Evolutionary conservation across 495 filamentous ascomycete species (phyloP).

Genomic region (Penicillium argentinense): DNA sequence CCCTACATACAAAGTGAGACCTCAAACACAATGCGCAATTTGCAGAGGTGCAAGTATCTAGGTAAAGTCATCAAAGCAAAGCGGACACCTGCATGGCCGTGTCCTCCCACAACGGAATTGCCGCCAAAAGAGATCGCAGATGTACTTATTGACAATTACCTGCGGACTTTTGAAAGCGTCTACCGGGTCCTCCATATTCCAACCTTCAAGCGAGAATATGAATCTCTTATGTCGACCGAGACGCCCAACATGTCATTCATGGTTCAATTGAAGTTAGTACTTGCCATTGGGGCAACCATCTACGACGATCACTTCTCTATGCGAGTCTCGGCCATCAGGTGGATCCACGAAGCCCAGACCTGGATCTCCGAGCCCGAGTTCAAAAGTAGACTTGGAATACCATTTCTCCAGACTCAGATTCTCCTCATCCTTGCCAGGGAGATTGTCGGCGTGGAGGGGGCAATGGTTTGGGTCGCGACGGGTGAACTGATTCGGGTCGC

Average conservation of each 20-base stretch:
- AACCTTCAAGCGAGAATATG: constrained; percentile 47
- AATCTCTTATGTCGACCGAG: constrained; percentile 19
- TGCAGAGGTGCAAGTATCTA: constrained; percentile 49
- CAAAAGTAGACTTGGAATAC: constrained; percentile 46
- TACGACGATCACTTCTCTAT: constrained; percentile 35
- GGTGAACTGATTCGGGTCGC: constrained; percentile 56
- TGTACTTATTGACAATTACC: constrained; percentile 35
- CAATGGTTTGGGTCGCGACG: constrained; percentile 56
- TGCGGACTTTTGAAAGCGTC: constrained; percentile 44
- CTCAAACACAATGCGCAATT: constrained; percentile 26
- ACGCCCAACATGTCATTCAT: constrained; percentile 26
- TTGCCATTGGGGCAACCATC: constrained; percentile 49
- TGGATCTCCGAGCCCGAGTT: constrained; percentile 53
- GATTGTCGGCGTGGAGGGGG: constrained; percentile 43
- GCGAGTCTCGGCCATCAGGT: constrained; percentile 39
- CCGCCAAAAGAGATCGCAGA: constrained; percentile 48
- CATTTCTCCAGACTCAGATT: constrained; percentile 47
- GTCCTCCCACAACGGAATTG: constrained; percentile 28
- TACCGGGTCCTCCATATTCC: constrained; percentile 61
- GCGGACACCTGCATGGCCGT: constrained; percentile 42
- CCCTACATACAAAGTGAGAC: constrained; percentile 36
- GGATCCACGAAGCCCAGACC: constrained; percentile 52
- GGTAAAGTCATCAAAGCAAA: constrained; percentile 45
- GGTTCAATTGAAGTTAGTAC: constrained; percentile 51
- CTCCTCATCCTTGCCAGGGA: constrained; percentile 51